Evolutionary conservation across 2,329 filamentous ascomycete genomes (phyloP).

Genomic region (Scedosporium aurantiacum): DNA sequence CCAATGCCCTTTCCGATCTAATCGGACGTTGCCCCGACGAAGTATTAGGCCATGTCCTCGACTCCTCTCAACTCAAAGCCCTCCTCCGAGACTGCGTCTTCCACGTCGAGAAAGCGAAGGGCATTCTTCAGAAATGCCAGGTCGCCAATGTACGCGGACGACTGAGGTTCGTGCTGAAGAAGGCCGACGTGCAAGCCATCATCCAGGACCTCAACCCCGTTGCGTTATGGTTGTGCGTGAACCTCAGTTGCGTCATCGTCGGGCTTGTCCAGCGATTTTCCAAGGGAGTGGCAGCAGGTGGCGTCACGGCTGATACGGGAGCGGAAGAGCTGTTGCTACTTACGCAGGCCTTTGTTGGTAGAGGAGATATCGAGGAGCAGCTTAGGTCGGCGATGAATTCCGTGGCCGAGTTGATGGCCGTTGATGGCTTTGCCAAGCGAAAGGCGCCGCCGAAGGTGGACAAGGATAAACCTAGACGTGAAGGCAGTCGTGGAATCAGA

Average conservation of each 20-base stretch:
- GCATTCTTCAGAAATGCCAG: not conserved
- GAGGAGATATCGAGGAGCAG: not conserved
- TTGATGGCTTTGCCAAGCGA: not conserved
- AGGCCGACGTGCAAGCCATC: not conserved
- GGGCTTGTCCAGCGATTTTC: not conserved
- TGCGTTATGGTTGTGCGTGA: not conserved
- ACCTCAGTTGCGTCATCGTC: not conserved
- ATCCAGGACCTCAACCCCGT: not conserved
- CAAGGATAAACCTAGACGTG: not conserved
- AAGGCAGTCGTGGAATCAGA: not conserved
- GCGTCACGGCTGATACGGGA: not conserved
- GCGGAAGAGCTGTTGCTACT: not conserved
- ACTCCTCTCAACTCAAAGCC: not conserved
- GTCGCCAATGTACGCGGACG: not conserved
- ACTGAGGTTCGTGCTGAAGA: not conserved
- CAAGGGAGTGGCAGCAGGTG: not conserved
- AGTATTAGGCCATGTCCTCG: not conserved
- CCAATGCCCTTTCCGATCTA: not conserved
- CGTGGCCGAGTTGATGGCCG: not conserved
- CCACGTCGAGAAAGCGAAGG: not conserved
- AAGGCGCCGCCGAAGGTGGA: not conserved
- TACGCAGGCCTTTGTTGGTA: not conserved
- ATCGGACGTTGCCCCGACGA: not conserved
- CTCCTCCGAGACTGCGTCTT: not conserved
- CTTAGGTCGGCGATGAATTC: not conserved